Percentiles rank a stretch among this genome's conserved stretches.
phyloP scores from a whole-genome alignment of 2,329 filamentous ascomycete genomes.

The Ceratocystis harringtonii region DNA sequence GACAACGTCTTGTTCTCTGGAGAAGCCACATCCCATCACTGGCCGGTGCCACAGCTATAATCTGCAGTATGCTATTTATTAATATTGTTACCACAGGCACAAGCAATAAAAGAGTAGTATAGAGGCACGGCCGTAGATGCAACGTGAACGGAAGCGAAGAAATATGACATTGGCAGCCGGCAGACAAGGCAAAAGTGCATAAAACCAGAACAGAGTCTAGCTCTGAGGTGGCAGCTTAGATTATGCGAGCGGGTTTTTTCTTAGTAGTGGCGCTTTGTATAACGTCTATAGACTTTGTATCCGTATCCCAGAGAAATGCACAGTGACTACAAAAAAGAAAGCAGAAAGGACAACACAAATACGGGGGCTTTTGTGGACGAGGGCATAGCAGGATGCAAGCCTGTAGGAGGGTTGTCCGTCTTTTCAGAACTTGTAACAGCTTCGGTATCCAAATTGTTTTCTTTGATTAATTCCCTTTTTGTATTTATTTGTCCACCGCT shows the following conservation, averaged over 20 bases:
- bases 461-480: not conserved
- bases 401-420: not conserved
- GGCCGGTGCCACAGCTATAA: not conserved
- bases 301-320: too few relatives aligned
- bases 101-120: not conserved
- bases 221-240: not conserved
- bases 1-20: not conserved
- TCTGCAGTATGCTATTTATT: not conserved
- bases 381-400: too few relatives aligned
- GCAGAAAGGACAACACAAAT: too few relatives aligned
- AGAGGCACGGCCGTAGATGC: not conserved
- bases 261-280: not conserved
- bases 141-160: not conserved
- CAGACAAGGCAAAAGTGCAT: not conserved
- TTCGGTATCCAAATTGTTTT: not conserved
- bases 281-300: not conserved
- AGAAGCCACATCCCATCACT: not conserved
- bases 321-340: not conserved
- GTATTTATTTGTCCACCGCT: not conserved
- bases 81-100: too few relatives aligned
- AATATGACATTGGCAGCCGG: not conserved
- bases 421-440: not conserved
- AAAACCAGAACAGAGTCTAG: not conserved
- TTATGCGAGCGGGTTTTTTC: not conserved
- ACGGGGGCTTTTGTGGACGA: too few relatives aligned